phyloP scores from a whole-genome alignment of 2,329 filamentous ascomycete genomes.

The Diaporthe sp. region DNA sequence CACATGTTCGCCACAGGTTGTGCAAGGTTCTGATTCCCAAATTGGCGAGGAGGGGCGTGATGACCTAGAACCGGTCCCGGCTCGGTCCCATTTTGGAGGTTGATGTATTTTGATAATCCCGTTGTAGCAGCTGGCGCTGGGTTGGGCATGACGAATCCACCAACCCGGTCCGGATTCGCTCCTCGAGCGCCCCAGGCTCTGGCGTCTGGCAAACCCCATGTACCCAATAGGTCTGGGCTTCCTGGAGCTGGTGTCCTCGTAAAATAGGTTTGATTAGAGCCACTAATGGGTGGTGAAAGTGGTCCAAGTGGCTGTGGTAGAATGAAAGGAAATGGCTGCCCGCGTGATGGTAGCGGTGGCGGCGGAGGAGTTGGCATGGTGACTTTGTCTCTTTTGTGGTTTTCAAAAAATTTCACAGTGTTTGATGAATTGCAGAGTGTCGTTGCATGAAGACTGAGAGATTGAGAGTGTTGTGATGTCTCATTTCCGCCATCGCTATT shows the following conservation, averaged over 20 bases:
- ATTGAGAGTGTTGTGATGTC: background rate
- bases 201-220: too few relatives aligned
- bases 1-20: background rate
- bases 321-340: constrained; percentile 30
- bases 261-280: background rate
- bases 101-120: background rate
- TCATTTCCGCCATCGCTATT: too few relatives aligned
- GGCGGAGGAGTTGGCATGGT: background rate
- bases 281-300: background rate
- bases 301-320: constrained; percentile 22
- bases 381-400: too few relatives aligned
- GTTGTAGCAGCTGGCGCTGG: too few relatives aligned
- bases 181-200: too few relatives aligned
- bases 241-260: background rate
- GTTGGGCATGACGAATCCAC: background rate
- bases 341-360: background rate
- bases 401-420: too few relatives aligned
- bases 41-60: background rate
- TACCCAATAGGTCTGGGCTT: background rate
- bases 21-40: background rate
- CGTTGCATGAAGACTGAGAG: background rate
- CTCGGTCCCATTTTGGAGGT: too few relatives aligned
- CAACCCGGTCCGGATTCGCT: background rate
- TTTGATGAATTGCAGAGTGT: background rate
- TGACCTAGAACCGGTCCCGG: rapidly evolving